Conservation (phyloP, 495 filamentous ascomycete genomes). For the Lasiosphaeria ovina region DNA sequence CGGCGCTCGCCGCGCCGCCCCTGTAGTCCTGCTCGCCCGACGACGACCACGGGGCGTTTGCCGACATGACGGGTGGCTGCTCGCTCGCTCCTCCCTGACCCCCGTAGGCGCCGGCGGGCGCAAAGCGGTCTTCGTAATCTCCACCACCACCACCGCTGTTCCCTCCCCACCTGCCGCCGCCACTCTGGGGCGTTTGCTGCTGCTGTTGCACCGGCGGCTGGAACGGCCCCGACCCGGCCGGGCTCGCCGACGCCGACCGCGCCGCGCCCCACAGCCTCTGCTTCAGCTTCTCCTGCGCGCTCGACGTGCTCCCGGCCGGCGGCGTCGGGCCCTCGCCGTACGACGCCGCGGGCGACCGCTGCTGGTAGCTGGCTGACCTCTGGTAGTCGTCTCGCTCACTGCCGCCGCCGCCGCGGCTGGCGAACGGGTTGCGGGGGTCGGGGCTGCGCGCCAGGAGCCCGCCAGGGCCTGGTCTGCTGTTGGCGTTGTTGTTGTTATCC, state of each 20-base stretch:
- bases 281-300: slow-evolving; percentile 50
- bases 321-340: slow-evolving; percentile 37
- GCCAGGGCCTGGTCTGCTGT: slow-evolving; percentile 24
- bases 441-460: slow-evolving; percentile 17
- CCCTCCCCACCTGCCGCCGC: slow-evolving; percentile 25
- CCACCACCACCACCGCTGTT: slow-evolving; percentile 25
- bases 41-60: slow-evolving; percentile 52
- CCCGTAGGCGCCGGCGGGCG: slow-evolving; percentile 39
- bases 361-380: slow-evolving; percentile 69
- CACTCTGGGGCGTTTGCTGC: slow-evolving; percentile 21
- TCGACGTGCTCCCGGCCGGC: slow-evolving; percentile 26
- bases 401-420: slow-evolving; percentile 14
- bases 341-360: slow-evolving; percentile 12
- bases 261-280: slow-evolving; percentile 50
- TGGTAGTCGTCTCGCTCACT: slow-evolving; percentile 43
- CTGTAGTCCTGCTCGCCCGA: slow-evolving; percentile 40
- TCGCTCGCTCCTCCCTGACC: slow-evolving; percentile 29
- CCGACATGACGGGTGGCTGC: slow-evolving; percentile 45
- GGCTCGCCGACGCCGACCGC: slow-evolving; percentile 44
- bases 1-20: slow-evolving; percentile 33
- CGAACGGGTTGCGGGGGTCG: slow-evolving; percentile 25
- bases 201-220: slow-evolving; percentile 37
- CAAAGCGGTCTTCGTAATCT: slow-evolving; percentile 47
- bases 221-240: slow-evolving; percentile 34
- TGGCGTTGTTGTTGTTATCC: slow-evolving; percentile 63